A percentile compares a stretch with the other conserved stretches of the same genome.
These are phyloP conservation scores for Serendipita sp. DNA, from an alignment of 768 basidiomycete species.

Conservation along the genomic window DNA sequence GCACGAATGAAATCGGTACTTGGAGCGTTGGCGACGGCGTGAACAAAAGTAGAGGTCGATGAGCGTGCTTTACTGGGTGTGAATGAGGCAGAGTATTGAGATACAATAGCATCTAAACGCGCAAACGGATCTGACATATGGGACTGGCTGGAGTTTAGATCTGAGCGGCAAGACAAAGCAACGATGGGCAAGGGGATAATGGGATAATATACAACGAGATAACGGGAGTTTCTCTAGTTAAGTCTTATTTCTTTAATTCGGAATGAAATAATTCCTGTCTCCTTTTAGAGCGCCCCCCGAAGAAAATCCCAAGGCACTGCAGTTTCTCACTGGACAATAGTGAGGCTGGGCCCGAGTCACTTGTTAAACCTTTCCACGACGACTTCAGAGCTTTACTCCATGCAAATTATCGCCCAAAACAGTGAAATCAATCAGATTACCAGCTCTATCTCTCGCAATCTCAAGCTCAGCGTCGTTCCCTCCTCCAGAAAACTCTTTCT, in stretches of 20 bases:
- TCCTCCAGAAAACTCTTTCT: not conserved
- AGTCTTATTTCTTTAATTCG: too few species aligned
- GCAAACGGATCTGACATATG: not conserved
- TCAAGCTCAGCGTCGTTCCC: not conserved
- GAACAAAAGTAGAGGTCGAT: not conserved
- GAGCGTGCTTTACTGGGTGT: not conserved
- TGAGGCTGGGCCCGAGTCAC: too few species aligned
- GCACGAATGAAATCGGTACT: slow-evolving; percentile 4
- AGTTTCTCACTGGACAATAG: too few species aligned
- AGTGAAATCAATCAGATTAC: not conserved
- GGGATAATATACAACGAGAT: too few species aligned
- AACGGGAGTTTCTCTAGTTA: too few species aligned
- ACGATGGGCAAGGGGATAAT: too few species aligned
- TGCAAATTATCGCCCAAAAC: not conserved
- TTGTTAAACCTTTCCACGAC: not conserved
- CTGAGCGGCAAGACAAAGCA: too few species aligned
- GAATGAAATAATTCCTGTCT: not conserved
- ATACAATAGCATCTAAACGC: not conserved
- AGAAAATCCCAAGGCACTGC: too few species aligned
- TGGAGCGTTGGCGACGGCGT: not conserved
- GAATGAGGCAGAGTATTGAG: not conserved
- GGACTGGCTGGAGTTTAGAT: not conserved
- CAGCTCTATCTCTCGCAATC: not conserved
- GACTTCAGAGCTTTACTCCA: not conserved
- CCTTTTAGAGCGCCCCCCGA: too few species aligned